These are phyloP conservation scores for Curvularia spicifera DNA, from an alignment of 2,329 filamentous ascomycete genomes.

Conservation along the genomic window DNA sequence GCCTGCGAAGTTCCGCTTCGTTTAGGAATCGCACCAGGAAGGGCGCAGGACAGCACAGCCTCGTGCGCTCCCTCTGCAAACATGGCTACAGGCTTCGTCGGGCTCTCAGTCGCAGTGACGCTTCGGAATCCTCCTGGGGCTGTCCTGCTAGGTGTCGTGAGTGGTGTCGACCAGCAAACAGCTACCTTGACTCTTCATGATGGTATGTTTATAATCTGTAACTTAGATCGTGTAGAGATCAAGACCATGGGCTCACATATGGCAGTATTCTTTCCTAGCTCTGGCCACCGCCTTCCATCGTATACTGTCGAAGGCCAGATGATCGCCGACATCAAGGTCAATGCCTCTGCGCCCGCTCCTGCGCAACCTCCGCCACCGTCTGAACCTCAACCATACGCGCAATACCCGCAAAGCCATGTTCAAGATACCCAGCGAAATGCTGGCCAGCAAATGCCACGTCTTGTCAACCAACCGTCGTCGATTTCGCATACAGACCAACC, in stretches of 20 bases:
- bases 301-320: constrained; percentile 64
- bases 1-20: constrained; percentile 8
- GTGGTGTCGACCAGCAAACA: constrained; percentile 70
- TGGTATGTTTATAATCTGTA: constrained; percentile 57
- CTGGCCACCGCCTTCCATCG: constrained; percentile 58
- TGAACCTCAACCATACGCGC: constrained; percentile 26
- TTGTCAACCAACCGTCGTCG: constrained; percentile 21
- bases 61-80: constrained; percentile 8
- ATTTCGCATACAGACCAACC: constrained; percentile 13
- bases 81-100: constrained; percentile 74
- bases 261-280: constrained; percentile 61
- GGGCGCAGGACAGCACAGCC: constrained; percentile 4
- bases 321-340: constrained; percentile 66
- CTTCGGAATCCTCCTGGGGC: constrained; percentile 69
- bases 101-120: constrained; percentile 76
- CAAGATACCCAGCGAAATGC: constrained; percentile 17
- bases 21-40: constrained; percentile 6
- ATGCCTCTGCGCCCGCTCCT: constrained; percentile 39
- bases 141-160: constrained; percentile 72
- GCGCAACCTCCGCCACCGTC: constrained; percentile 26
- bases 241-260: constrained; percentile 8
- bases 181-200: constrained; percentile 70
- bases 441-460: constrained; percentile 18
- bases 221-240: not conserved
- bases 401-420: constrained; percentile 27